Base-by-base conservation (phyloP, 257 asterid species). In the Rehmannia glutinosa region DNA sequence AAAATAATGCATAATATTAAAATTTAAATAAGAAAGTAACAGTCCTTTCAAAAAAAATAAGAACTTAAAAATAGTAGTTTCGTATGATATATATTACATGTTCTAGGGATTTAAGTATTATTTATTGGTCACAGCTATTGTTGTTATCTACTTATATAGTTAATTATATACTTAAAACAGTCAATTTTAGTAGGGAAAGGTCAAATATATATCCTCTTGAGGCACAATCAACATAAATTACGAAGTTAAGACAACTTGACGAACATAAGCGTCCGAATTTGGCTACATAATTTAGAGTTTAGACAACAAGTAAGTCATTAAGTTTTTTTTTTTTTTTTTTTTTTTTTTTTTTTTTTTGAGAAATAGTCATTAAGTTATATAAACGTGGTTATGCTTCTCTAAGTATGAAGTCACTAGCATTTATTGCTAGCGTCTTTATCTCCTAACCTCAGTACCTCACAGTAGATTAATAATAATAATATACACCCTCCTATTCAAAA, bases 121-220 rank as follows among this genome's bases (percentile, higher is more conserved):
- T 54, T 19, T 71, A n/a, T n/a, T n/a, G 65, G 15, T 71, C 15
- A 53, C 17, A 32, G 66, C 41, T 41, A 54, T 70, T 33, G 36
- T 50, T 10, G 33, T 66, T 66, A 58, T 54, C 41, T 39, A 32
- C 38, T 32, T 32, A 58, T n/a, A n/a, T n/a, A n/a, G n/a, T n/a
- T n/a, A n/a, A 32, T 59, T 8, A 63, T 45, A 13, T 64, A 27
- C 53, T 64, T 45, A 35, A 19, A 28, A 20, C 35, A n/a, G n/a
- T n/a, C n/a, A n/a, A n/a, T n/a, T n/a, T n/a, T n/a, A n/a, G n/a
- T n/a, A n/a, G n/a, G n/a, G n/a, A n/a, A n/a, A n/a, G n/a, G 51
- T 47, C 25, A 64, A 49, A 45, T 24, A 27, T 27, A 3, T 64
- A 33, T 62, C 15, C 25, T 42, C 41, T 8, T 42, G 69, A 20